Evolutionary conservation across 2,329 filamentous ascomycete genomes (phyloP).

Genomic region (Sporothrix humicola): DNA sequence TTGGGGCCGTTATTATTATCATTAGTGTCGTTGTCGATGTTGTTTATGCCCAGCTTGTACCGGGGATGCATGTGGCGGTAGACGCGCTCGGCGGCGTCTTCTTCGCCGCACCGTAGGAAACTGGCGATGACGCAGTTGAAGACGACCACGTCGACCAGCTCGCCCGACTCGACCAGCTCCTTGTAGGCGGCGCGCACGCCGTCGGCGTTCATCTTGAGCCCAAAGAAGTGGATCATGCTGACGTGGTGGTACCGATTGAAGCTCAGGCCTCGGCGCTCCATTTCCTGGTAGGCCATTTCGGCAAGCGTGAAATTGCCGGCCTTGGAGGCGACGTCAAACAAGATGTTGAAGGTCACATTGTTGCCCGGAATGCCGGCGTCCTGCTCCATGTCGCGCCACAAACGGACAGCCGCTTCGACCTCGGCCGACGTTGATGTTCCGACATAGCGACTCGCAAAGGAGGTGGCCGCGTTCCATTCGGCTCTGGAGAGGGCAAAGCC

Average conservation of each 20-base stretch:
- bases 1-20: not conserved
- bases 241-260: slow-evolving; percentile 83
- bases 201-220: slow-evolving; percentile 73
- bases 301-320: slow-evolving; percentile 82
- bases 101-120: slow-evolving; percentile 77
- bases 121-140: slow-evolving; percentile 86
- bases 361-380: slow-evolving; percentile 68
- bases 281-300: slow-evolving; percentile 83
- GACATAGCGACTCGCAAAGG: slow-evolving; percentile 76
- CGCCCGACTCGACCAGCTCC: slow-evolving; percentile 80
- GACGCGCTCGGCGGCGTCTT: slow-evolving; percentile 75
- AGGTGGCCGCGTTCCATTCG: slow-evolving; percentile 86
- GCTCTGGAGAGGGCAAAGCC: slow-evolving; percentile 68
- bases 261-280: slow-evolving; percentile 69
- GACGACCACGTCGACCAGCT: slow-evolving; percentile 85
- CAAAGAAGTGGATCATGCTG: slow-evolving; percentile 82
- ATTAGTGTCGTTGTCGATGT: not conserved
- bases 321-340: slow-evolving; percentile 88
- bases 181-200: slow-evolving; percentile 78
- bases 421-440: slow-evolving; percentile 62
- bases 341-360: slow-evolving; percentile 87
- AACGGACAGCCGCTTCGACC: slow-evolving; percentile 70
- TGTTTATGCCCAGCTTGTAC: slow-evolving; percentile 43
- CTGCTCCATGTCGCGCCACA: slow-evolving; percentile 92
- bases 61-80: slow-evolving; percentile 82